Evolutionary conservation across 345 rosid species (phyloP).

Genomic region (Brassica incana): DNA sequence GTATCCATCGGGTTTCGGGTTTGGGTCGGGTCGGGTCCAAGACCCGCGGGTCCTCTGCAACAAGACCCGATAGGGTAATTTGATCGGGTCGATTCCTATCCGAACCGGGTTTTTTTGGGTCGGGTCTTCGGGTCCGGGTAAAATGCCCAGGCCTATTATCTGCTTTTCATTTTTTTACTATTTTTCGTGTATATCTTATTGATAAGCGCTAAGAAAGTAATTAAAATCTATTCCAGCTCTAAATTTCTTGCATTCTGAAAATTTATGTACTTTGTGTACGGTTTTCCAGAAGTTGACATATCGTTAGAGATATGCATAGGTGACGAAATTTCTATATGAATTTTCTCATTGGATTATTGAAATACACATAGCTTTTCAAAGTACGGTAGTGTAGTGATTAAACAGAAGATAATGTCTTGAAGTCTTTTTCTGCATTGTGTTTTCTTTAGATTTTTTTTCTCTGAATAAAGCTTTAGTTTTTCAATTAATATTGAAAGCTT

Average conservation of each 20-base stretch:
- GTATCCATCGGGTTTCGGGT: too few relatives aligned
- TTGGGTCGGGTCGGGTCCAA: too few relatives aligned
- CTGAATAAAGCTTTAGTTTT: neutral
- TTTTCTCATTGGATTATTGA: neutral
- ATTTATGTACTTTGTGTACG: conserved; percentile 25
- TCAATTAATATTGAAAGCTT: too few relatives aligned
- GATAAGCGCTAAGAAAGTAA: neutral
- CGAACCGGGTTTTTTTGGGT: too few relatives aligned
- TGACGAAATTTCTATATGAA: neutral
- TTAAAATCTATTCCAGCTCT: neutral
- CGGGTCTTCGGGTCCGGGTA: too few relatives aligned
- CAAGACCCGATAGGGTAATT: too few relatives aligned
- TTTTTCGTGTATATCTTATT: neutral
- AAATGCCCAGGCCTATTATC: neutral
- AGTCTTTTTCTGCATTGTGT: neutral
- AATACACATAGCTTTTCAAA: too few relatives aligned
- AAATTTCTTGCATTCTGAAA: neutral
- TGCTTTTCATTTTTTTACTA: neutral
- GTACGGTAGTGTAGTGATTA: too few relatives aligned
- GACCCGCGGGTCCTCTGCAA: too few relatives aligned
- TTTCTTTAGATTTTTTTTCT: neutral
- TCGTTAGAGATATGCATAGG: neutral
- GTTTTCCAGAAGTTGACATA: conserved; percentile 6
- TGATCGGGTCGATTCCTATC: too few relatives aligned
- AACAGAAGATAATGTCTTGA: neutral